Percentiles rank a stretch among this genome's conserved stretches.
Evolutionary conservation across 2,329 filamentous ascomycete species (phyloP).

Genomic region (Zymoseptoria ardabiliae): DNA sequence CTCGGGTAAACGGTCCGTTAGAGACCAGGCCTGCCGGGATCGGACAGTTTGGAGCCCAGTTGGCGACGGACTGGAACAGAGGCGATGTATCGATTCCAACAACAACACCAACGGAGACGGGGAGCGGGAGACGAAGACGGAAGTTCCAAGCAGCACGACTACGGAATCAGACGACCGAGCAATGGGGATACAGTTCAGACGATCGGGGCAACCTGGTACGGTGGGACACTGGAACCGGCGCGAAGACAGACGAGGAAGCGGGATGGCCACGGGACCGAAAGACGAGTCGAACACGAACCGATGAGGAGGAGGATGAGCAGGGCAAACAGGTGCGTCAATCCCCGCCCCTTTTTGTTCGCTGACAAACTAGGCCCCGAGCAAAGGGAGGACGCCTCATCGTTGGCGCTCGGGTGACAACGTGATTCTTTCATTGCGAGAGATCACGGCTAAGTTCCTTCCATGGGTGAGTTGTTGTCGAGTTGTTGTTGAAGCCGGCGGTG

Average conservation of each 20-base stretch:
- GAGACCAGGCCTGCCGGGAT: not conserved
- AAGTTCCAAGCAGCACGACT: too few relatives aligned
- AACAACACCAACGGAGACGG: too few relatives aligned
- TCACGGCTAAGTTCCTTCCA: not conserved
- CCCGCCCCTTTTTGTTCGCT: not conserved
- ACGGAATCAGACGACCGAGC: too few relatives aligned
- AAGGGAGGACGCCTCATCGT: not conserved
- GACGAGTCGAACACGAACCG: not conserved
- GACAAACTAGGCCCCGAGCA: not conserved
- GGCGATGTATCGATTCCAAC: too few relatives aligned
- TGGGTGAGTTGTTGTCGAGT: too few relatives aligned
- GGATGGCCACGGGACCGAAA: too few relatives aligned
- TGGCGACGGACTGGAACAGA: too few relatives aligned
- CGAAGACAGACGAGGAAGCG: too few relatives aligned
- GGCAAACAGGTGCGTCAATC: too few relatives aligned
- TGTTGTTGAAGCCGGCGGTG: not conserved
- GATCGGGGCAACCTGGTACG: not conserved
- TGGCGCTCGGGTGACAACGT: conserved; percentile 1
- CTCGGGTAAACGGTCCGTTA: not conserved
- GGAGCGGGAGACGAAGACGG: too few relatives aligned
- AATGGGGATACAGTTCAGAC: not conserved
- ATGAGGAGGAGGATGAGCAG: too few relatives aligned
- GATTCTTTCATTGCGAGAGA: not conserved
- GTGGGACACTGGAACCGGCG: not conserved
- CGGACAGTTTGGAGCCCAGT: too few relatives aligned